These are phyloP conservation scores for Syncephalastrum racemosum DNA, from an alignment of 371 early-diverging fungal genomes.

Conservation along the genomic window DNA sequence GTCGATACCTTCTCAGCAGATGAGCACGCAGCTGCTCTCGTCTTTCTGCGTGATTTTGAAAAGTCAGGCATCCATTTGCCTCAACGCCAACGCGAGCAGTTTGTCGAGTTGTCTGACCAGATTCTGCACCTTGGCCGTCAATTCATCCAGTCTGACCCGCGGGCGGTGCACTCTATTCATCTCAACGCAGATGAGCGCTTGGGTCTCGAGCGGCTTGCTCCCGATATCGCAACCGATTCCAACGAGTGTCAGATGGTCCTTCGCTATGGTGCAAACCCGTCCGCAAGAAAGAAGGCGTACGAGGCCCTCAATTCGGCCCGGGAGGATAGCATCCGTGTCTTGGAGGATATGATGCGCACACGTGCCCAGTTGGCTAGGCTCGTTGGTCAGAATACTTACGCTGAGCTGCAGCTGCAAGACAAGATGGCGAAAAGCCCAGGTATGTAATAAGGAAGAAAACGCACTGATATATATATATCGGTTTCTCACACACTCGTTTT, in stretches of 20 bases:
- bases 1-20: slow-evolving; percentile 56
- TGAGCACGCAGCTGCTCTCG: slow-evolving; percentile 77
- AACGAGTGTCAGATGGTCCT: slow-evolving; percentile 61
- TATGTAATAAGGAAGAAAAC: slow-evolving; percentile 19
- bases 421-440: slow-evolving; percentile 92
- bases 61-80: slow-evolving; percentile 91
- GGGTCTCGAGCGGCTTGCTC: slow-evolving; percentile 14
- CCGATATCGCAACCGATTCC: slow-evolving; percentile 51
- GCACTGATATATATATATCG: neutral
- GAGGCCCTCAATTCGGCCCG: slow-evolving; percentile 73
- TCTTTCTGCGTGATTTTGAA: slow-evolving; percentile 91
- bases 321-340: slow-evolving; percentile 54
- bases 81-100: slow-evolving; percentile 60
- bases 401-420: slow-evolving; percentile 80
- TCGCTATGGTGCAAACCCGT: slow-evolving; percentile 60
- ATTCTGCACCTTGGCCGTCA: slow-evolving; percentile 79
- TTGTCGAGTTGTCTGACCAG: slow-evolving; percentile 79
- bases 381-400: slow-evolving; percentile 79
- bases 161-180: slow-evolving; percentile 24
- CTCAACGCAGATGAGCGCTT: no score
- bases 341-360: slow-evolving; percentile 76
- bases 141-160: slow-evolving; percentile 63
- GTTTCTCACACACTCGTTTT: neutral
- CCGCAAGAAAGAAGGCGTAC: slow-evolving; percentile 71
- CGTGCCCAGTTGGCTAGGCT: slow-evolving; percentile 77